Percentiles rank a stretch among this genome's conserved stretches.
Evolutionary conservation across 2,329 filamentous ascomycete genomes (phyloP).

Genomic region (Hypoxylon sp.): DNA sequence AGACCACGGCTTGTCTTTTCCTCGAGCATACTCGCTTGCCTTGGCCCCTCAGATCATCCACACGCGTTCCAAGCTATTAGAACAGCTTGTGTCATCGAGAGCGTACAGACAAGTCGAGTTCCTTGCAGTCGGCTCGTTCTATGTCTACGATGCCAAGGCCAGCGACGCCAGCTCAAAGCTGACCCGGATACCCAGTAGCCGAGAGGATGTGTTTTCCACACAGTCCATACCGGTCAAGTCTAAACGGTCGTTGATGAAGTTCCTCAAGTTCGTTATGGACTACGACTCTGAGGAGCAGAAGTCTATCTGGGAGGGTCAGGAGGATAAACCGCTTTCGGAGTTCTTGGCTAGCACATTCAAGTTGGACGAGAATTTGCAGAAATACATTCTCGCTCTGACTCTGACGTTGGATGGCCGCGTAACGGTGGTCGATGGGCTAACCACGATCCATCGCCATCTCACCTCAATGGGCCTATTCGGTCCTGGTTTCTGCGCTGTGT

Average conservation of each 20-base stretch:
- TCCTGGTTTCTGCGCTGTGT: constrained; percentile 87
- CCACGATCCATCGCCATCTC: constrained; percentile 83
- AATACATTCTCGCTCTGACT: constrained; percentile 76
- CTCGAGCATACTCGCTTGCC: constrained; percentile 85
- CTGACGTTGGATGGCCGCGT: constrained; percentile 77
- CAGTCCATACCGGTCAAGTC: constrained; percentile 81
- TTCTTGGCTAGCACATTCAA: constrained; percentile 76
- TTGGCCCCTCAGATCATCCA: constrained; percentile 91
- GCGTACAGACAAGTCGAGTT: constrained; percentile 94
- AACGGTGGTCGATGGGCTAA: constrained; percentile 76
- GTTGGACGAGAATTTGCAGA: constrained; percentile 77
- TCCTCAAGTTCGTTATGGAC: constrained; percentile 87
- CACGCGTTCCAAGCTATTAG: constrained; percentile 82
- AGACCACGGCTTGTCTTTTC: constrained; percentile 66
- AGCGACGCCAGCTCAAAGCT: constrained; percentile 59
- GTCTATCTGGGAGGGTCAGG: constrained; percentile 72
- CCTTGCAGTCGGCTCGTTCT: constrained; percentile 92
- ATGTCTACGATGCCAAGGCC: constrained; percentile 72
- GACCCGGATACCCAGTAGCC: constrained; percentile 84
- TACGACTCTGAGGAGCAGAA: constrained; percentile 72
- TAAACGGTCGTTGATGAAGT: constrained; percentile 92
- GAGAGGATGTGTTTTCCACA: constrained; percentile 92
- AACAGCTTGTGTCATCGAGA: constrained; percentile 87
- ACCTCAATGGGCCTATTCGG: constrained; percentile 90
- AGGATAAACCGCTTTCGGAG: constrained; percentile 67